Evolutionary conservation across 2,329 filamentous ascomycete species (phyloP).

Genomic region (Exophiala calicioides): DNA sequence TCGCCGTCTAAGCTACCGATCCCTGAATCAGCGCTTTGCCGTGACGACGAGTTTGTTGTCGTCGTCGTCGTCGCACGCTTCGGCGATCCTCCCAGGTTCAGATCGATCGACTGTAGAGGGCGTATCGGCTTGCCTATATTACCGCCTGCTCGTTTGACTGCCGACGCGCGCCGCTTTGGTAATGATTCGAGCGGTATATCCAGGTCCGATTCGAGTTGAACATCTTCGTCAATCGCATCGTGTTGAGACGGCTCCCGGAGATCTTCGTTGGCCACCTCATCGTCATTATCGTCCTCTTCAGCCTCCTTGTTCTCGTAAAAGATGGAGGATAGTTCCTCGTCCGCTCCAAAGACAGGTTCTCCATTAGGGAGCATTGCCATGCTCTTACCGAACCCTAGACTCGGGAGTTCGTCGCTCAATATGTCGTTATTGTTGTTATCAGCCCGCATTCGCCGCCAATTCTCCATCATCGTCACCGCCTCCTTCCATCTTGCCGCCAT

Average conservation of each 20-base stretch:
- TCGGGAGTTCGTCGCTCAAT: slow-evolving; percentile 44
- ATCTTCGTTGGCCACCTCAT: slow-evolving; percentile 5
- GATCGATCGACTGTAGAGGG: slow-evolving; percentile 19
- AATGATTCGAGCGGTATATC: slow-evolving; percentile 20
- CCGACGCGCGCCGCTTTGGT: slow-evolving; percentile 23
- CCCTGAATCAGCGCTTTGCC: slow-evolving; percentile 14
- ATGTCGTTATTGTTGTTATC: slow-evolving; percentile 42
- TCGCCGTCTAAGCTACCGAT: slow-evolving; percentile 11
- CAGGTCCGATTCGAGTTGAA: slow-evolving; percentile 18
- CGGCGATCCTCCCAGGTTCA: slow-evolving; percentile 15
- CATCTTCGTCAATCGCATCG: slow-evolving; percentile 3
- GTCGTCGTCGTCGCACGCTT: slow-evolving; percentile 3
- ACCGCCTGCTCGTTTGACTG: slow-evolving; percentile 23
- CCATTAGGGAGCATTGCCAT: slow-evolving; percentile 34
- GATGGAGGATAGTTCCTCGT: slow-evolving; percentile 28
- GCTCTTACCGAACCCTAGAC: slow-evolving; percentile 42
- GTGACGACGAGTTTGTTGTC: slow-evolving; percentile 1
- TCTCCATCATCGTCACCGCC: slow-evolving; percentile 84
- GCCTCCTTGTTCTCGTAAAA: slow-evolving; percentile 19
- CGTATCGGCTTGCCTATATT: slow-evolving; percentile 24
- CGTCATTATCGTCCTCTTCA: slow-evolving; percentile 13
- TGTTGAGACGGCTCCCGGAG: slow-evolving; percentile 3
- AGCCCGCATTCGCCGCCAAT: slow-evolving; percentile 89
- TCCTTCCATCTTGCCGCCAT: slow-evolving; percentile 92
- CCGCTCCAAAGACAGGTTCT: slow-evolving; percentile 35